Percentiles rank a stretch among this genome's conserved stretches.
Evolutionary conservation across 495 filamentous ascomycete genomes (phyloP).

Genomic region (Mycothermus thermophilus): DNA sequence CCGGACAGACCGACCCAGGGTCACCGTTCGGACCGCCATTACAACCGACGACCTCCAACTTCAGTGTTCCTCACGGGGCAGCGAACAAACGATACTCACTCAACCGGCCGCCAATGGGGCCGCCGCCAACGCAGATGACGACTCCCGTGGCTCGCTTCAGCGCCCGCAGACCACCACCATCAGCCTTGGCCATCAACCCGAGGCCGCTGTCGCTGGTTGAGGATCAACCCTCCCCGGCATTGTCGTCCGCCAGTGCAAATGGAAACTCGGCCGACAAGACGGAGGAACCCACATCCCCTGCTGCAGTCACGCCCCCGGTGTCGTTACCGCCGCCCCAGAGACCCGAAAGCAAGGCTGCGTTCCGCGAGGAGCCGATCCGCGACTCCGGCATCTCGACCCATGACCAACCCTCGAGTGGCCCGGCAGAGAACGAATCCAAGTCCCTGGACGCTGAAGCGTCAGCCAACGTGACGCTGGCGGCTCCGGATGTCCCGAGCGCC

Average conservation of each 20-base stretch:
- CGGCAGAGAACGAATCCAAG: neutral
- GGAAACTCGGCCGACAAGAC: neutral
- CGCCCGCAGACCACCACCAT: constrained; percentile 27
- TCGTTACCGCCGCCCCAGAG: constrained; percentile 12
- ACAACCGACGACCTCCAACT: constrained; percentile 26
- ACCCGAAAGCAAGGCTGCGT: neutral
- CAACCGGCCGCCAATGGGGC: constrained; percentile 12
- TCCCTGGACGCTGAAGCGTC: neutral
- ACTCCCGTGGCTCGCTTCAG: constrained; percentile 3
- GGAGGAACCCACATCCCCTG: constrained; percentile 7
- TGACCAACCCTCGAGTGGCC: neutral
- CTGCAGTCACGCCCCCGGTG: constrained; percentile 16
- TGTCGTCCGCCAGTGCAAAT: constrained; percentile 4
- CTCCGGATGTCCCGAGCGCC: no score
- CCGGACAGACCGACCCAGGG: constrained; percentile 10
- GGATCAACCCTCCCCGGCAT: constrained; percentile 33
- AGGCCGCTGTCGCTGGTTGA: constrained; percentile 36
- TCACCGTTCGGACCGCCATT: constrained; percentile 1
- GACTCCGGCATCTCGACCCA: constrained; percentile 1
- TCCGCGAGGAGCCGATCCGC: neutral
- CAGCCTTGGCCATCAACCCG: constrained; percentile 25
- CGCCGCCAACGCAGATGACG: constrained; percentile 3
- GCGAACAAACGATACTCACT: constrained; percentile 30
- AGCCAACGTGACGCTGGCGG: no score
- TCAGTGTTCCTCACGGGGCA: constrained; percentile 34